Percentiles rank a stretch among this genome's conserved stretches.
Conservation (phyloP, 2,329 filamentous ascomycete species). For the Pseudovirgaria hyperparasitica region DNA sequence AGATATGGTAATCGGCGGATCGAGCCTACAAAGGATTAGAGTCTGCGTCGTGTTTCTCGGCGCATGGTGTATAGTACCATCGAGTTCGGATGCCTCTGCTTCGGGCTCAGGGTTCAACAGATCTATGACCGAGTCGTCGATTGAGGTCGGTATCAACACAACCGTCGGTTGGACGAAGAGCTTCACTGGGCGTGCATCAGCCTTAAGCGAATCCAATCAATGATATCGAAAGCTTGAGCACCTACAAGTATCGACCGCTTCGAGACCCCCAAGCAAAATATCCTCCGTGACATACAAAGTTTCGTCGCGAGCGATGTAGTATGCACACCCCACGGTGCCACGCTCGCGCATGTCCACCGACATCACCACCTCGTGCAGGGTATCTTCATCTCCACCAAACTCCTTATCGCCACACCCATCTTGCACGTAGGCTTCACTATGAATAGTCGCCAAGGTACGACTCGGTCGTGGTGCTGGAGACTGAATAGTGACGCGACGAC, state of each 20-base stretch:
- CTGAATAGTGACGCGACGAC: too few species aligned
- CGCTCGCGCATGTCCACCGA: constrained; percentile 63
- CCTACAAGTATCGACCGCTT: constrained; percentile 39
- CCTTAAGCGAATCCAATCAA: not conserved
- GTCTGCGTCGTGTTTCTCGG: constrained; percentile 3
- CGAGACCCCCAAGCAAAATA: constrained; percentile 52
- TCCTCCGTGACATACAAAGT: constrained; percentile 68
- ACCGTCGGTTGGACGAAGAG: constrained; percentile 49
- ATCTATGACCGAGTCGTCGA: constrained; percentile 36
- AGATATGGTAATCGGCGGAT: constrained; percentile 44
- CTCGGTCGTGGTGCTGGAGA: too few species aligned
- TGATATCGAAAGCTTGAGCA: too few species aligned
- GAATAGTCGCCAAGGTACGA: too few species aligned
- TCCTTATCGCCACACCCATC: too few species aligned
- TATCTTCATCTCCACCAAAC: constrained; percentile 32
- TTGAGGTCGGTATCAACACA: constrained; percentile 43
- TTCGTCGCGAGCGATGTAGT: constrained; percentile 60
- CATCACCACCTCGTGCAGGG: constrained; percentile 60
- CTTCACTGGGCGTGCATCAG: constrained; percentile 36
- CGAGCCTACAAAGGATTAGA: constrained; percentile 22
- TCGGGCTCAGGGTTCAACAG: constrained; percentile 29
- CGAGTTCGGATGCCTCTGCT: constrained; percentile 18
- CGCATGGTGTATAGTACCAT: constrained; percentile 1
- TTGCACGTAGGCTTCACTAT: too few species aligned
- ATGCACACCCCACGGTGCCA: constrained; percentile 67